Evolutionary conservation across 495 filamentous ascomycete species (phyloP).

Genomic region (Podospora appendiculata): DNA sequence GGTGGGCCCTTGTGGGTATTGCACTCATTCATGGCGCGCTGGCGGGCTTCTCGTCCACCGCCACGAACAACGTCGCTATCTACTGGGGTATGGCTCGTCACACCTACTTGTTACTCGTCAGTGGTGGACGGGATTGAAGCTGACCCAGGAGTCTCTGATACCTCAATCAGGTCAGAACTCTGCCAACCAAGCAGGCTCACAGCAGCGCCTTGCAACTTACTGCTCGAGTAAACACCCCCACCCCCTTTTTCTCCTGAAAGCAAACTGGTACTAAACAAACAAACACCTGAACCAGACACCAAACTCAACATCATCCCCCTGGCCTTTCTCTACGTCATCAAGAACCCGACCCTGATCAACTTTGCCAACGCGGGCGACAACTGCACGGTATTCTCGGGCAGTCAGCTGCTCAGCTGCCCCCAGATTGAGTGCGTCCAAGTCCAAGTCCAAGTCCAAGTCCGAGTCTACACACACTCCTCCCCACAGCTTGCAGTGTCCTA

Average conservation of each 20-base stretch:
- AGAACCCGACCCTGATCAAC: slow-evolving; percentile 46
- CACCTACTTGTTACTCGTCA: no score
- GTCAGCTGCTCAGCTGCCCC: slow-evolving; percentile 51
- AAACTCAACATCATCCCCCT: slow-evolving; percentile 46
- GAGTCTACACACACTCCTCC: neutral
- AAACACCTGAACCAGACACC: slow-evolving; percentile 14
- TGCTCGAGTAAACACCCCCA: slow-evolving; percentile 39
- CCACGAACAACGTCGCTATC: slow-evolving; percentile 53
- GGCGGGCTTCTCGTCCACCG: slow-evolving; percentile 41
- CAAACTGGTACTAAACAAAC: no score
- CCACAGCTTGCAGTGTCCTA: no score
- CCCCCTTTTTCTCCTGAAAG: neutral
- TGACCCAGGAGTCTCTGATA: no score
- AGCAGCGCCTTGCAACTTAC: slow-evolving; percentile 45
- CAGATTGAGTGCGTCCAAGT: slow-evolving; percentile 46
- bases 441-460: neutral
- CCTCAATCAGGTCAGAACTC: slow-evolving; percentile 46
- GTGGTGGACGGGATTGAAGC: no score
- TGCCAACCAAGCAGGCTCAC: slow-evolving; percentile 26
- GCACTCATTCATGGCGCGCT: slow-evolving; percentile 1
- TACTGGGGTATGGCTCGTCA: slow-evolving; percentile 47
- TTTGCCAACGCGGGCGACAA: slow-evolving; percentile 52
- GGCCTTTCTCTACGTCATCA: slow-evolving; percentile 52
- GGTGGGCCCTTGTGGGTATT: slow-evolving; percentile 7
- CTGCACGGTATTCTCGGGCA: slow-evolving; percentile 51